phyloP scores from a whole-genome alignment of 2,329 filamentous ascomycete species.

The Scorias spongiosa region DNA sequence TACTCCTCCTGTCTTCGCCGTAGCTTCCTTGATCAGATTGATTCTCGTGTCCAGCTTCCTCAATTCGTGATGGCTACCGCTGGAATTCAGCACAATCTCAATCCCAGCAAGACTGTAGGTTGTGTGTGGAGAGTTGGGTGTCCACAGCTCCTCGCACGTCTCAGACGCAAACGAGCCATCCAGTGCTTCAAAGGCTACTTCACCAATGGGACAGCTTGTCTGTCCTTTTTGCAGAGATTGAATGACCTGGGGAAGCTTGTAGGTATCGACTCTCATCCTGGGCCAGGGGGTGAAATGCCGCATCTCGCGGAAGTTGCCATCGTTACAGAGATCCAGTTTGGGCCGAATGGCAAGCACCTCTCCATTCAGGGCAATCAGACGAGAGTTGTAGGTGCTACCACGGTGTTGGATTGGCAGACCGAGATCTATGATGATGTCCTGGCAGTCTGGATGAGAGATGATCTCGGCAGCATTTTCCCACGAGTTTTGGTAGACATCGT shows the following conservation, averaged over 20 bases:
- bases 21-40: constrained; percentile 51
- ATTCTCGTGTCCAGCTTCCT: constrained; percentile 49
- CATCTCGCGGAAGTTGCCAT: constrained; percentile 42
- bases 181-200: constrained; percentile 45
- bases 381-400: constrained; percentile 49
- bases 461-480: constrained; percentile 50
- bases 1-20: constrained; percentile 44
- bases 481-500: constrained; percentile 25
- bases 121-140: constrained; percentile 41
- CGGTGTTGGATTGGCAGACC: constrained; percentile 44
- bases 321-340: constrained; percentile 56
- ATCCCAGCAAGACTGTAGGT: constrained; percentile 52
- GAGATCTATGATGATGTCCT: constrained; percentile 47
- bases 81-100: constrained; percentile 46
- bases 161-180: constrained; percentile 51
- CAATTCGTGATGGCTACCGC: constrained; percentile 52
- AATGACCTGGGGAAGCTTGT: constrained; percentile 46
- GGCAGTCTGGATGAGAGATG: constrained; percentile 41
- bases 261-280: constrained; percentile 45
- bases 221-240: constrained; percentile 38
- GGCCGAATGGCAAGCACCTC: constrained; percentile 58
- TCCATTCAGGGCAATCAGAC: constrained; percentile 49
- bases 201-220: constrained; percentile 49
- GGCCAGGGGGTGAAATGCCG: constrained; percentile 49
- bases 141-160: constrained; percentile 56